Base-by-base conservation (phyloP, 2,329 filamentous ascomycete genomes). In the Fusarium caatingaense region DNA sequence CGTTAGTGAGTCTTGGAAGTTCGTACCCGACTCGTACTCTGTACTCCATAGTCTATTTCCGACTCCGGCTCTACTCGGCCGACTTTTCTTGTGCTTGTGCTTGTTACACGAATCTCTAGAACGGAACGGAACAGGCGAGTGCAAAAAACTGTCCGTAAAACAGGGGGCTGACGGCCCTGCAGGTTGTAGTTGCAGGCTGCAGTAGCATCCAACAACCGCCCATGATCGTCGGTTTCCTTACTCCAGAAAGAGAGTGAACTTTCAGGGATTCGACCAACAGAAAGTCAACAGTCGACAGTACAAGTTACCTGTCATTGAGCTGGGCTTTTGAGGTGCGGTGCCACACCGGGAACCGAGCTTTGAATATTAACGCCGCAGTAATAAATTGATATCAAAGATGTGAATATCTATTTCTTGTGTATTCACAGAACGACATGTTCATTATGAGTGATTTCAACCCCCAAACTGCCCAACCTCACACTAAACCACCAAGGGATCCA, bases 61-160 rank as follows among this genome's bases (percentile, higher is more conserved):
- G 16, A 18, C 27, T 56, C 48, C 37, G 56, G 55, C 46, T 48
- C 30, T 47, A 47, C 58, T 69, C 62, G 62, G 66, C 62, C 66
- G 67, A 64, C 63, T 68, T 53, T 46, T 64, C 49, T 64, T 68
- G 58, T 27, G 63, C 49, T 64, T 68, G 58, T 27, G 63, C 28
- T 25, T 45, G 44, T 42, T 34, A 50, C 55, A 51, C 68, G 55
- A 68, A 56, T 71, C 54, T 45, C 63, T 23, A 50, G 37, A 23
- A 28, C 49, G 27, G n/a, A 53, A 53, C 34, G 49, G 49, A 42
- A 53, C 32, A 53, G 23, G 20, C 18, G 23, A 18, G 30, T 10
- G 8, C 32, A 55, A 23, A 45, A 56, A 41, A 55, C 23, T 46
- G 49, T 27, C 48, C 42, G 57, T 46, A 48, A 53, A 63, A 41